phyloP scores from a whole-genome alignment of 2,329 filamentous ascomycete species.

The Sarocladium oryzae region DNA sequence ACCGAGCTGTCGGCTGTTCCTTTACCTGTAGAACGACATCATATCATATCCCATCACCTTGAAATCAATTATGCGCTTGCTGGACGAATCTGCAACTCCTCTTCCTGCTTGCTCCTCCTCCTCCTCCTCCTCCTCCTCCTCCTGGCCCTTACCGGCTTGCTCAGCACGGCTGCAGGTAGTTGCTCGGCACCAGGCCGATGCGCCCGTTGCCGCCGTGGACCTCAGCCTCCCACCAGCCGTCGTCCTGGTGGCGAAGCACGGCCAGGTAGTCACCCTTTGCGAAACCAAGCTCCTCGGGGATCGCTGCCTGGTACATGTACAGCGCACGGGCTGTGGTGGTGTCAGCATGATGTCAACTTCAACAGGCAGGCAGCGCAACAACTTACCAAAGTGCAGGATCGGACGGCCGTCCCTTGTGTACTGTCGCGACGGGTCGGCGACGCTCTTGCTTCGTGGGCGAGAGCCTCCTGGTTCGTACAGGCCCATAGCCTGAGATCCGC shows the following conservation, averaged over 20 bases:
- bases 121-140: neutral
- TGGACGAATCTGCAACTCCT: neutral
- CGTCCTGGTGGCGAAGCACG: slow-evolving; percentile 85
- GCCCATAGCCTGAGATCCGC: slow-evolving; percentile 44
- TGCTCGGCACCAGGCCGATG: slow-evolving; percentile 59
- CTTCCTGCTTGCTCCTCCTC: neutral
- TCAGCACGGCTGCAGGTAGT: slow-evolving; percentile 55
- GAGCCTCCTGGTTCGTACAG: slow-evolving; percentile 44
- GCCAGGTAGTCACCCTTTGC: slow-evolving; percentile 87
- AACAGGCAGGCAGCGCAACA: neutral
- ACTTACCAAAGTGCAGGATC: slow-evolving; percentile 91
- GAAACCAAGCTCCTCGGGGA: slow-evolving; percentile 91
- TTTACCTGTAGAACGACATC: slow-evolving; percentile 2
- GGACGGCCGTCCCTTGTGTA: slow-evolving; percentile 80
- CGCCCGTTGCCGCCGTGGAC: slow-evolving; percentile 62
- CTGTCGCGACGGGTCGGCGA: slow-evolving; percentile 74
- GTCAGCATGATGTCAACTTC: no score
- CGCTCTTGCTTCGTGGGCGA: slow-evolving; percentile 69
- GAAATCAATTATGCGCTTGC: slow-evolving; percentile 1
- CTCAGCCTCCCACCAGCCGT: slow-evolving; percentile 99
- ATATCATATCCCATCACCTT: slow-evolving; percentile 4
- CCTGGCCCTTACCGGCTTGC: neutral
- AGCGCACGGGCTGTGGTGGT: slow-evolving; percentile 68
- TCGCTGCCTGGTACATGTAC: slow-evolving; percentile 91
- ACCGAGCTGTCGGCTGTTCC: neutral